Conservation (phyloP, 2,329 filamentous ascomycete genomes). For the Aspergillus sp. region DNA sequence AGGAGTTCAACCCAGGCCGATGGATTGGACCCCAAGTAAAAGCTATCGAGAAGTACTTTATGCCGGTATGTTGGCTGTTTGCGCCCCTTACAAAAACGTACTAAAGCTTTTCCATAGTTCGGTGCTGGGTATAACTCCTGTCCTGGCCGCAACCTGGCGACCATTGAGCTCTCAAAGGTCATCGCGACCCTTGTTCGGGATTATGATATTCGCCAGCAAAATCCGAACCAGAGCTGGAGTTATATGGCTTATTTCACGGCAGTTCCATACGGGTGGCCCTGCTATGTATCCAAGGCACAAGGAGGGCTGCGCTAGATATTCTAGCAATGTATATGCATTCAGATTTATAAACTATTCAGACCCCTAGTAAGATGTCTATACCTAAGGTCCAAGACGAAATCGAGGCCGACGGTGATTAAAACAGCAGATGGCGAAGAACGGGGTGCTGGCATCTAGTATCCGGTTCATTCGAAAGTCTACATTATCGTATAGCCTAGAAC, state of each 20-base stretch:
- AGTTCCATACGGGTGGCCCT: not conserved
- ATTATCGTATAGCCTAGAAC: no score
- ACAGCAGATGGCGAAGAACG: no score
- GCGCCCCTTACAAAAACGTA: not conserved
- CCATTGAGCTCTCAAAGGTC: not conserved
- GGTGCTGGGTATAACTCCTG: not conserved
- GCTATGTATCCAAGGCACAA: not conserved
- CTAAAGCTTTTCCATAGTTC: not conserved
- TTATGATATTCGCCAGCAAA: not conserved
- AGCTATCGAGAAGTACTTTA: not conserved
- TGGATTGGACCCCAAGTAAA: not conserved
- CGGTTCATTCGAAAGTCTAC: no score
- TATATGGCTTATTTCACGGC: conserved; percentile 2
- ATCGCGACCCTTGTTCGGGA: not conserved
- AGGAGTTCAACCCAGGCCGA: not conserved
- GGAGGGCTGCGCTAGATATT: not conserved
- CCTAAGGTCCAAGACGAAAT: no score
- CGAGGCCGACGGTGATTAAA: no score
- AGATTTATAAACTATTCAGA: no score
- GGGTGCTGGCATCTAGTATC: no score
- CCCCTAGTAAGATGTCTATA: no score
- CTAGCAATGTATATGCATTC: no score
- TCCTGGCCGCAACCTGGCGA: not conserved
- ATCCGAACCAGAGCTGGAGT: not conserved
- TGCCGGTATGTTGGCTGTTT: not conserved